phyloP scores from a whole-genome alignment of 371 early-diverging fungal species.

The Saksenaea vasiformis region DNA sequence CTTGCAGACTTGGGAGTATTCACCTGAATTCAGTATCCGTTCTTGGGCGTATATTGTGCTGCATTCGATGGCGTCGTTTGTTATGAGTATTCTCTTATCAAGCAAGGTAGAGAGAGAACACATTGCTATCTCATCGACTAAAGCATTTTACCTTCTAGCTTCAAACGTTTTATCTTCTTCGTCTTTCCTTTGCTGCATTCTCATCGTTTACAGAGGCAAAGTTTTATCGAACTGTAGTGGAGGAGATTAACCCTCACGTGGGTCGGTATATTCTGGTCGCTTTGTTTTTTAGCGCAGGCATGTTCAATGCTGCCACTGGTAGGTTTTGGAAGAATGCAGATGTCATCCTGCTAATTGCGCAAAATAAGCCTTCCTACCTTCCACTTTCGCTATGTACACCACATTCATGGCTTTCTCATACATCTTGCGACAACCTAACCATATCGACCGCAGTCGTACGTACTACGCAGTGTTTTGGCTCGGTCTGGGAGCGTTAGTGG shows the following conservation, averaged over 20 bases:
- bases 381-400: slow-evolving; percentile 90
- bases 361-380: slow-evolving; percentile 79
- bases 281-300: slow-evolving; percentile 77
- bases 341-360: background rate
- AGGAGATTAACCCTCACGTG: slow-evolving; percentile 65
- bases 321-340: slow-evolving; percentile 9
- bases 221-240: slow-evolving; percentile 68
- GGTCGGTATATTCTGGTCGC: slow-evolving; percentile 69
- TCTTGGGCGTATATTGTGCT: slow-evolving; percentile 82
- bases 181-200: slow-evolving; percentile 63
- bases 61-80: slow-evolving; percentile 54
- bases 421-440: slow-evolving; percentile 56
- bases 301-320: slow-evolving; percentile 83
- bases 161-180: slow-evolving; percentile 75
- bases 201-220: slow-evolving; percentile 74
- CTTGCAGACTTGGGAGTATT: slow-evolving; percentile 97
- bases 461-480: slow-evolving; percentile 61
- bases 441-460: slow-evolving; percentile 47
- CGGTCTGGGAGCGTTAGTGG: slow-evolving; percentile 73
- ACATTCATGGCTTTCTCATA: slow-evolving; percentile 76
- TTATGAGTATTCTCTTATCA: slow-evolving; percentile 47
- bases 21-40: slow-evolving; percentile 85
- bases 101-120: slow-evolving; percentile 49
- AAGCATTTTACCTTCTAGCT: slow-evolving; percentile 37
- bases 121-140: background rate